A percentile compares a stretch with the other conserved stretches of the same genome.
phyloP scores from a whole-genome alignment of 495 filamentous ascomycete species.

The Penicillium lagena region DNA sequence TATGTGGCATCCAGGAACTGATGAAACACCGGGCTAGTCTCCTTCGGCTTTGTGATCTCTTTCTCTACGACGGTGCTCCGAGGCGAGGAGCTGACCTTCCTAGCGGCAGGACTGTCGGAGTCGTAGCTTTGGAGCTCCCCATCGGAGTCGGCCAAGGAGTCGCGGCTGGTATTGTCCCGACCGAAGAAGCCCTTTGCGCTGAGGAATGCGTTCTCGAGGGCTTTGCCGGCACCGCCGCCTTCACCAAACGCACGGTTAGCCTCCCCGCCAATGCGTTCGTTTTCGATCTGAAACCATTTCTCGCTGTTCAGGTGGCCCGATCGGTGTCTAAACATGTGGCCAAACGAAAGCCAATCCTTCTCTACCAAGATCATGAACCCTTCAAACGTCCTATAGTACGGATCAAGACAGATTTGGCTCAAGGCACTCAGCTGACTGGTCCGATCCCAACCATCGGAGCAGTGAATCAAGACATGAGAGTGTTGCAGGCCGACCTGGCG shows the following conservation, averaged over 20 bases:
- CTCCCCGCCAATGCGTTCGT: slow-evolving; percentile 48
- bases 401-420: slow-evolving; percentile 88
- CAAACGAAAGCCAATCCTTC: slow-evolving; percentile 97
- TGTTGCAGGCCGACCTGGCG: slow-evolving; percentile 86
- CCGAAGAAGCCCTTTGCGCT: slow-evolving; percentile 90
- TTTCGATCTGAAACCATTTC: slow-evolving; percentile 91
- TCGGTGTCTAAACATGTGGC: slow-evolving; percentile 92
- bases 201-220: slow-evolving; percentile 77
- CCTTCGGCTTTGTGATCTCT: slow-evolving; percentile 62
- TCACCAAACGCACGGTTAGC: slow-evolving; percentile 37
- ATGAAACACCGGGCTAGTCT: slow-evolving; percentile 95
- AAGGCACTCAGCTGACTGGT: slow-evolving; percentile 95
- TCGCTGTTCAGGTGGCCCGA: slow-evolving; percentile 82
- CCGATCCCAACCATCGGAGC: slow-evolving; percentile 97
- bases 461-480: slow-evolving; percentile 93
- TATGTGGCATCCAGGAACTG: slow-evolving; percentile 96
- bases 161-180: slow-evolving; percentile 61
- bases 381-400: slow-evolving; percentile 90
- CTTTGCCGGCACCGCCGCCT: slow-evolving; percentile 59
- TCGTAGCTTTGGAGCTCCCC: slow-evolving; percentile 55
- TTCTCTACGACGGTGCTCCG: slow-evolving; percentile 40
- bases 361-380: slow-evolving; percentile 94
- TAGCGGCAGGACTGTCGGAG: slow-evolving; percentile 34
- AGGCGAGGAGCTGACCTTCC: slow-evolving; percentile 34
- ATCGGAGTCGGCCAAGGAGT: slow-evolving; percentile 56